Base-by-base conservation (phyloP, 1,284 basidiomycete species). In the Heterobasidion annosum region DNA sequence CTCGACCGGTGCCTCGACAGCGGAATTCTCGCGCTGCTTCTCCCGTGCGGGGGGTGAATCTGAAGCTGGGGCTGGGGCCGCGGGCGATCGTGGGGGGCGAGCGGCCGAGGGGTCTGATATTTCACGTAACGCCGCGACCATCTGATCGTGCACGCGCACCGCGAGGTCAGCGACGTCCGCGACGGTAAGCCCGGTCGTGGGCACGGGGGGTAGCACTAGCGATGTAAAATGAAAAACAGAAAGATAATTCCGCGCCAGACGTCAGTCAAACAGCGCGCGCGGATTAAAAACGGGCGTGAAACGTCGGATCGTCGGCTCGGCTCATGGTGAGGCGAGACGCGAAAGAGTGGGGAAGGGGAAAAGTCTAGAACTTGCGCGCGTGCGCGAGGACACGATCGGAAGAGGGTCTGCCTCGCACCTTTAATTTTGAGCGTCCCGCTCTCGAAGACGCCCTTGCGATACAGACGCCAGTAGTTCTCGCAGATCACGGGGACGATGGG, bases 381-480 rank as follows among this genome's bases (percentile, higher is more conserved):
- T 25, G 25, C 25, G 49, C 46, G 47, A 51, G 19, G 32, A 43
- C 40, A 8, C 12, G 40, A 16, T 13, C 16, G 40, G 2, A 3
- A 8, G 40, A 43, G 40, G 13, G 16, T 25, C 12, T 12, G 15
- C 13, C 8, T 67, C 85, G 62, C 62, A 95, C 94, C 90, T 78
- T 82, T 83, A 59, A 98, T 77, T 65, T 82, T 89, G 57, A 98
- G 74, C 18, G 76, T 78, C 0, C 95, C 96, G 34, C 75, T 70
- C 44, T 88, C 85, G 63, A 98, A 93, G 13, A 88, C 74, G 49
- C 84, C 85, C 62, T 83, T 78, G 57, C 82, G 83, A 70, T 96
- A 97, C 56, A 96, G 63, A 57, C 82, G 74, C 81, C 90, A 88
- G 68, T 98, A 98, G 70, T 98, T 98, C 71, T 99, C 94, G 61